phyloP scores from a whole-genome alignment of 2,329 filamentous ascomycete genomes.

The Penicillium vulpinum region DNA sequence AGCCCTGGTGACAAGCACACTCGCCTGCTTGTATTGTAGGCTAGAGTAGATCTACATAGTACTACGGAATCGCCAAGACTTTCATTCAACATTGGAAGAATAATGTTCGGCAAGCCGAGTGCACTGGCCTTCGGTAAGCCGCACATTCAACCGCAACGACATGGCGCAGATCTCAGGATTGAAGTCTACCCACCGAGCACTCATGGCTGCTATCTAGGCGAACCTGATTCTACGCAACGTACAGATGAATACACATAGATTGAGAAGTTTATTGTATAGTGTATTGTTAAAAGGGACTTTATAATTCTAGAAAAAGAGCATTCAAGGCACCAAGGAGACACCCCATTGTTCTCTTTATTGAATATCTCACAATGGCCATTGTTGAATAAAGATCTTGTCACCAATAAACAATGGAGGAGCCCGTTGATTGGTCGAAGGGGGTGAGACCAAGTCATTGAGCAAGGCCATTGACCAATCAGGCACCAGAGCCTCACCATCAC shows the following conservation, averaged over 20 bases:
- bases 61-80: background rate
- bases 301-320: background rate
- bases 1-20: background rate
- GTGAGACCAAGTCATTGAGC: background rate
- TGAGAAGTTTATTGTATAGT: background rate
- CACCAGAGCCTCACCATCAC: background rate
- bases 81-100: background rate
- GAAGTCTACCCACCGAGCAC: background rate
- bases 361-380: background rate
- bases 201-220: background rate
- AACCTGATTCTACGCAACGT: background rate
- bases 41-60: background rate
- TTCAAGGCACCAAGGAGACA: background rate
- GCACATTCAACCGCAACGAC: background rate
- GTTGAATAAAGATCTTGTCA: background rate
- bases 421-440: background rate
- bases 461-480: background rate
- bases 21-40: background rate
- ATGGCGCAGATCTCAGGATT: background rate
- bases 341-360: constrained; percentile 1
- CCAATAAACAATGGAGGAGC: background rate
- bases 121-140: background rate
- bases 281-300: background rate
- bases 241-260: background rate
- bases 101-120: background rate